Evolutionary conservation across 1,284 basidiomycete genomes (phyloP).

Genomic region (Malassezia arunalokei): DNA sequence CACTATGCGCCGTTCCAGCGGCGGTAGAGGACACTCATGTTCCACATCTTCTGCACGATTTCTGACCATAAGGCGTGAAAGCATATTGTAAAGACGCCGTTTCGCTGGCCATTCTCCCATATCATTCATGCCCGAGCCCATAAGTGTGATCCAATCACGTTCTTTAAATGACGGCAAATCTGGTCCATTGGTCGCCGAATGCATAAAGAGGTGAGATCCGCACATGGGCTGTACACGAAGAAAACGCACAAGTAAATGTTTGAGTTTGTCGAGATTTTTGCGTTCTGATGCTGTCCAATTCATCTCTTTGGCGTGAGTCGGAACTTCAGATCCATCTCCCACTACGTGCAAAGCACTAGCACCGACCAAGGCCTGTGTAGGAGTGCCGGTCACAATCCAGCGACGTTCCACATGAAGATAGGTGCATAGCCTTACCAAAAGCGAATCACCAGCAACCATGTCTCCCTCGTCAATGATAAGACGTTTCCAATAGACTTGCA

Average conservation of each 20-base stretch:
- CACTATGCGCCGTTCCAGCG: constrained; percentile 7
- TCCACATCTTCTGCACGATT: constrained; percentile 19
- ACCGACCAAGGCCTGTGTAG: constrained; percentile 12
- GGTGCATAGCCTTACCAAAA: constrained; percentile 16
- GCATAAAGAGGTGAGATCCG: background rate
- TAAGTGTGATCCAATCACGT: constrained; percentile 16
- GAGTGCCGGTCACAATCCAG: constrained; percentile 24
- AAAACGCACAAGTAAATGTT: constrained; percentile 15
- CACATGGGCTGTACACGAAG: constrained; percentile 11
- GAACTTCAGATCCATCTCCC: background rate
- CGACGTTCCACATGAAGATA: constrained; percentile 16
- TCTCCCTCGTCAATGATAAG: constrained; percentile 22
- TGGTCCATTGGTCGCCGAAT: background rate
- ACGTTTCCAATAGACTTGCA: constrained; percentile 17
- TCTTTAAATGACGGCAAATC: constrained; percentile 1
- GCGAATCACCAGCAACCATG: constrained; percentile 14
- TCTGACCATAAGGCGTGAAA: constrained; percentile 18
- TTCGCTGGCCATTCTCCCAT: constrained; percentile 9
- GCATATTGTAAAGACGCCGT: constrained; percentile 12
- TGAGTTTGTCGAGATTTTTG: constrained; percentile 18
- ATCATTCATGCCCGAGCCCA: background rate
- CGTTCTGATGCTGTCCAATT: constrained; percentile 13
- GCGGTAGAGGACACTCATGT: constrained; percentile 16
- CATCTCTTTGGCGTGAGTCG: background rate
- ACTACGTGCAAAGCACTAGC: background rate